A percentile compares a stretch with the other conserved stretches of the same genome.
Evolutionary conservation across 495 filamentous ascomycete genomes (phyloP).

Genomic region (Trichocladium antarcticum): DNA sequence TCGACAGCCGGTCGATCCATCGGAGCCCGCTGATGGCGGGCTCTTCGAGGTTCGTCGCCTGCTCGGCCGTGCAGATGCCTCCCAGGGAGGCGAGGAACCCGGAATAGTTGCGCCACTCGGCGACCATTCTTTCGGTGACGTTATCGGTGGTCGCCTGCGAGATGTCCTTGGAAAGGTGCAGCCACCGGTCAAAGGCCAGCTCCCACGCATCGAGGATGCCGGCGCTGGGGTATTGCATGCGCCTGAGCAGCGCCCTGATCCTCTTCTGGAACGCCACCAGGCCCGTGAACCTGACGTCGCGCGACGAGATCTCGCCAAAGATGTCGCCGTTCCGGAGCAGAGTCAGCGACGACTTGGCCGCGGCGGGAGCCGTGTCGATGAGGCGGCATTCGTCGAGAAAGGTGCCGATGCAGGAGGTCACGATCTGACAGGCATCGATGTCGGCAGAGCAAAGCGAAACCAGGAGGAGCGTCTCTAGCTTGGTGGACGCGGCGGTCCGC

Average conservation of each 20-base stretch:
- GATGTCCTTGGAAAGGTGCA: conserved; percentile 47
- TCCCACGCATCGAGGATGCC: conserved; percentile 57
- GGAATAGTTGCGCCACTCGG: conserved; percentile 56
- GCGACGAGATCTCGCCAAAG: conserved; percentile 50
- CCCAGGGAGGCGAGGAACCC: conserved; percentile 55
- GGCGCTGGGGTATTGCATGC: conserved; percentile 47
- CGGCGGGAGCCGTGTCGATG: conserved; percentile 39
- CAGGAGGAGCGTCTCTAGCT: conserved; percentile 49
- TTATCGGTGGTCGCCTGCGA: conserved; percentile 37
- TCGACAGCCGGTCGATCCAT: conserved; percentile 52
- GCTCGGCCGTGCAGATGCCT: conserved; percentile 54
- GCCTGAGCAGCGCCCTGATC: conserved; percentile 43
- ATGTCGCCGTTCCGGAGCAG: conserved; percentile 49
- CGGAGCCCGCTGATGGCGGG: conserved; percentile 43
- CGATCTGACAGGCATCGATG: conserved; percentile 49
- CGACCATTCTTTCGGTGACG: conserved; percentile 43
- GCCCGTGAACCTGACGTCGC: conserved; percentile 52
- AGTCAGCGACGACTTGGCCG: conserved; percentile 38
- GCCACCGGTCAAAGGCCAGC: conserved; percentile 49
- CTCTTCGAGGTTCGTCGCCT: conserved; percentile 43
- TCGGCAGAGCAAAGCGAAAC: conserved; percentile 52
- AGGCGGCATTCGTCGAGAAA: conserved; percentile 49
- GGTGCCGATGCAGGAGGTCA: conserved; percentile 51
- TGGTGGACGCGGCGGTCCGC: conserved; percentile 36
- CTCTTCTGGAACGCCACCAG: conserved; percentile 57